Evolutionary conservation across 495 filamentous ascomycete genomes (phyloP).

Genomic region (Cairneyella variabilis): DNA sequence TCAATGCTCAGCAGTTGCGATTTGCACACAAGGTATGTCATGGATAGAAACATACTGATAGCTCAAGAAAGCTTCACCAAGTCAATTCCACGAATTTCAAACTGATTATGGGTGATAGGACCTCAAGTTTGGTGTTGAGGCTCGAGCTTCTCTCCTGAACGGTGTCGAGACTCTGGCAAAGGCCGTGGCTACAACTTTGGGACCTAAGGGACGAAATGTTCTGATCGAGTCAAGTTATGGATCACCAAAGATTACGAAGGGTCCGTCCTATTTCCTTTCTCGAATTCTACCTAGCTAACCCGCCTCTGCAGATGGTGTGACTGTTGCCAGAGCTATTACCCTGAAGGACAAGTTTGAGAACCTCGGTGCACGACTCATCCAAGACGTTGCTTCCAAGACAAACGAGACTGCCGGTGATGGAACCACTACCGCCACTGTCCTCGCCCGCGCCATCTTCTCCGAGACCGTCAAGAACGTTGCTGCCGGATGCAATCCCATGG

Average conservation of each 20-base stretch:
- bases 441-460: slow-evolving; percentile 97
- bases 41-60: background rate
- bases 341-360: slow-evolving; percentile 99
- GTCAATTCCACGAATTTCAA: background rate
- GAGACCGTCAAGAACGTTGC: slow-evolving; percentile 99
- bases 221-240: slow-evolving; percentile 97
- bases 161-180: slow-evolving; percentile 97
- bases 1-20: slow-evolving; percentile 76
- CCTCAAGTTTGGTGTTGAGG: slow-evolving; percentile 97
- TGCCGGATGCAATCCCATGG: slow-evolving; percentile 99
- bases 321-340: slow-evolving; percentile 85
- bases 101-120: slow-evolving; percentile 54
- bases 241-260: slow-evolving; percentile 99
- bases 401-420: slow-evolving; percentile 98
- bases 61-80: slow-evolving; percentile 3
- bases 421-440: slow-evolving; percentile 95
- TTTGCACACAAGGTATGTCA: slow-evolving; percentile 88
- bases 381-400: slow-evolving; percentile 98
- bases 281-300: slow-evolving; percentile 20
- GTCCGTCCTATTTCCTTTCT: slow-evolving; percentile 40
- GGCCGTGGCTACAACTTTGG: slow-evolving; percentile 93
- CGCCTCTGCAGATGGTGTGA: slow-evolving; percentile 73
- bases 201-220: slow-evolving; percentile 97
- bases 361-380: slow-evolving; percentile 90
- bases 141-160: slow-evolving; percentile 77